Evolutionary conservation across 2,329 filamentous ascomycete genomes (phyloP).

Genomic region (Penicillium verrucosum): DNA sequence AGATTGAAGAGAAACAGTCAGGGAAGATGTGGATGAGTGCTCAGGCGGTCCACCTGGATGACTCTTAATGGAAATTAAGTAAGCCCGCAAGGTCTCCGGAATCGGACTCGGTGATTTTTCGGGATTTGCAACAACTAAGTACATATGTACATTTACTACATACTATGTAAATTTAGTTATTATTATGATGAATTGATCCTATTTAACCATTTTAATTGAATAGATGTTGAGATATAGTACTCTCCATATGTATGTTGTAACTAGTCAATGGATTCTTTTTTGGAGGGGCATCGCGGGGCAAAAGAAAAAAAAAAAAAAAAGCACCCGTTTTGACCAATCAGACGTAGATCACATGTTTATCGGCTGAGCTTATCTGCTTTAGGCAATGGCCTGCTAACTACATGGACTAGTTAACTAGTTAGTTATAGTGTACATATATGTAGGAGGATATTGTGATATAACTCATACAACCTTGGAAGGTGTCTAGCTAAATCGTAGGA

Average conservation of each 20-base stretch:
- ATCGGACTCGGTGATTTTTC: conserved; percentile 8
- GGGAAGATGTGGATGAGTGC: conserved; percentile 11
- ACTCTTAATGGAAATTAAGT: conserved; percentile 18
- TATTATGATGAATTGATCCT: too few relatives aligned
- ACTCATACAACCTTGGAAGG: too few relatives aligned
- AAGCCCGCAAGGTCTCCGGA: conserved; percentile 18
- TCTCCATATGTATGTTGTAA: not conserved
- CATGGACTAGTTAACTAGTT: too few relatives aligned
- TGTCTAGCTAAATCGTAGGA: not conserved
- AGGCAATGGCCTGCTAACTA: not conserved
- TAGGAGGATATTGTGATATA: too few relatives aligned
- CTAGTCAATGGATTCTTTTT: not conserved
- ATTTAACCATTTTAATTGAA: not conserved
- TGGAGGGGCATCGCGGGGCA: conserved; percentile 9
- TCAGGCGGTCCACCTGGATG: not conserved
- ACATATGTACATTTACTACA: not conserved
- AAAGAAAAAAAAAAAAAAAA: not conserved
- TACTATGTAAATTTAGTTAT: not conserved
- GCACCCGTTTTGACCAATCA: not conserved
- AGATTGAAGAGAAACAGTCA: not conserved
- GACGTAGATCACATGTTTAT: not conserved
- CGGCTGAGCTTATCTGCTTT: conserved; percentile 2
- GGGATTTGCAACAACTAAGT: not conserved
- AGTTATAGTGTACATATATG: too few relatives aligned
- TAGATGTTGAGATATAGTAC: not conserved